Evolutionary conservation across 1,139 yeast genomes (phyloP).

Genomic region (Hansenula anomala): DNA sequence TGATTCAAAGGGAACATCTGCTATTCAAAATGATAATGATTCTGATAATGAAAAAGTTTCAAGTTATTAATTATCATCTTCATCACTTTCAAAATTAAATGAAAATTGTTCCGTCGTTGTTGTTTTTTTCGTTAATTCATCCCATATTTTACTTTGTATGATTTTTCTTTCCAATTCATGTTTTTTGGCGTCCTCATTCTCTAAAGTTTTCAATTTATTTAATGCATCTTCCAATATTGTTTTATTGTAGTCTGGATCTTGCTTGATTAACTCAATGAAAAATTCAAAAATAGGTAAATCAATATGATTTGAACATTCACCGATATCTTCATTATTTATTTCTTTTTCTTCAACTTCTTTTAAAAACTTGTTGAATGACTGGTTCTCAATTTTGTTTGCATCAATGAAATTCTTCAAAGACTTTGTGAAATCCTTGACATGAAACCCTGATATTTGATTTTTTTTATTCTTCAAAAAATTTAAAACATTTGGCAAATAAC

Average conservation of each 20-base stretch:
- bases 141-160: constrained; percentile 27
- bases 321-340: constrained; percentile 34
- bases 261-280: constrained; percentile 40
- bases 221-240: constrained; percentile 34
- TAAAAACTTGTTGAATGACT: constrained; percentile 22
- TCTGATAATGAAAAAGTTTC: constrained; percentile 13
- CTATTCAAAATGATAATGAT: no score
- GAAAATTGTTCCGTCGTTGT: constrained; percentile 11
- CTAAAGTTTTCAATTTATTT: constrained; percentile 27
- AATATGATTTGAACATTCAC: constrained; percentile 28
- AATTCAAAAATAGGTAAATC: constrained; percentile 56
- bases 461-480: constrained; percentile 63
- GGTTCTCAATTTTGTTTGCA: constrained; percentile 15
- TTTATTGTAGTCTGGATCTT: constrained; percentile 26
- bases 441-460: constrained; percentile 77
- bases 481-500: constrained; percentile 54
- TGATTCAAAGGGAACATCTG: no score
- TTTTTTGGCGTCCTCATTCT: constrained; percentile 22
- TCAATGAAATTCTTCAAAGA: constrained; percentile 30
- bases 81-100: constrained; percentile 19
- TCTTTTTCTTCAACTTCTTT: constrained; percentile 17
- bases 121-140: constrained; percentile 15
- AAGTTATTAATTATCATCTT: background rate
- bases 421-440: constrained; percentile 43
- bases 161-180: constrained; percentile 15